These are phyloP conservation scores for Dryas octopetala DNA, from an alignment of 306 rosid species.

Conservation along the genomic window DNA sequence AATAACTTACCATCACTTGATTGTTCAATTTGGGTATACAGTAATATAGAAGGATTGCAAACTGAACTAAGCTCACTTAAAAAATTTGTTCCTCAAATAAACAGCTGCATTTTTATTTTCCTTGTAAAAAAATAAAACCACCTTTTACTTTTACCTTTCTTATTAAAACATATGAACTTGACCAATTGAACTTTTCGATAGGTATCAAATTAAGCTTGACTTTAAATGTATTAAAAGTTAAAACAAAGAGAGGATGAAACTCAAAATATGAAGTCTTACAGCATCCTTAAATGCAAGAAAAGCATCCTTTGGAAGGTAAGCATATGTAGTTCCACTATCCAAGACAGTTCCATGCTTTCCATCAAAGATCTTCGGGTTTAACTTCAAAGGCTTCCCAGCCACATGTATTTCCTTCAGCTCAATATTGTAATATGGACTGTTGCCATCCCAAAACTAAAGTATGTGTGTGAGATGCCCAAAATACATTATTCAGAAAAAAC, in stretches of 20 bases:
- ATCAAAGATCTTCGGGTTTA: constrained; percentile 40
- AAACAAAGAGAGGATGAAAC: neutral
- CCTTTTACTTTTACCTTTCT: neutral
- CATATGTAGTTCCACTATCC: constrained; percentile 63
- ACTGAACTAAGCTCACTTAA: neutral
- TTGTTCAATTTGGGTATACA: constrained; percentile 1
- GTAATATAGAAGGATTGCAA: neutral
- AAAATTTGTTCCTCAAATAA: neutral
- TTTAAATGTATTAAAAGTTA: neutral
- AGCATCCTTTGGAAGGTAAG: constrained; percentile 49
- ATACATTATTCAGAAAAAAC: constrained; percentile 8
- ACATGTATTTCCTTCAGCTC: constrained; percentile 49
- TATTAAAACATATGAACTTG: neutral
- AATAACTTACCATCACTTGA: neutral
- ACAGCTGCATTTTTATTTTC: neutral
- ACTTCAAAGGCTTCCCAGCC: constrained; percentile 46
- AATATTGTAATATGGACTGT: constrained; percentile 59
- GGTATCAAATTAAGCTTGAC: constrained; percentile 1
- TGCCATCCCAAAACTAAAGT: constrained; percentile 40
- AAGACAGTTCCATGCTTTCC: constrained; percentile 49
- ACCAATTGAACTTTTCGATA: neutral
- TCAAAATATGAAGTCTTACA: constrained; percentile 31
- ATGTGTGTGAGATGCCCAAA: constrained; percentile 42
- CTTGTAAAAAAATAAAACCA: neutral
- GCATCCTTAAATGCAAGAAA: constrained; percentile 42